Evolutionary conservation across 805 yeast genomes (phyloP).

Genomic region (Vanderwaltozyma polyspora): DNA sequence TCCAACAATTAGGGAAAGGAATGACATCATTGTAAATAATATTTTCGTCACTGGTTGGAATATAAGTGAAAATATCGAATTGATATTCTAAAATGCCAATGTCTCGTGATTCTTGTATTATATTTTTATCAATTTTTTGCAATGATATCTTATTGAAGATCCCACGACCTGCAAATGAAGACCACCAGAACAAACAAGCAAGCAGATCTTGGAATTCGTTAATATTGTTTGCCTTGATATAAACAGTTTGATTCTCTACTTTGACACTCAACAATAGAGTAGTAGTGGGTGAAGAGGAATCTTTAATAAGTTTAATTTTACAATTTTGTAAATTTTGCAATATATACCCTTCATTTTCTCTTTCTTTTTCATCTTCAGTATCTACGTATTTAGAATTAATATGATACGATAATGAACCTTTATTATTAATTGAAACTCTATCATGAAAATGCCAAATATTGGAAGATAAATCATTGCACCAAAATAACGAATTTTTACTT

Average conservation of each 20-base stretch:
- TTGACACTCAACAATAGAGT: not conserved
- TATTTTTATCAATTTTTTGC: not conserved
- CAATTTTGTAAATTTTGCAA: constrained; percentile 12
- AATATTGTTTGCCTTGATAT: constrained; percentile 5
- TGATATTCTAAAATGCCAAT: too few species aligned
- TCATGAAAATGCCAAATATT: not conserved
- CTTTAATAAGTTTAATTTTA: constrained; percentile 9
- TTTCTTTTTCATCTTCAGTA: not conserved
- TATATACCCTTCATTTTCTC: not conserved
- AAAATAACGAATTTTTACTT: not conserved
- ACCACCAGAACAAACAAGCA: constrained; percentile 45
- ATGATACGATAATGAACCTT: not conserved
- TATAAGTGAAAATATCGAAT: too few species aligned
- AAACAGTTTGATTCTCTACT: not conserved
- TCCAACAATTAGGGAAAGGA: not conserved
- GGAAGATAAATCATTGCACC: not conserved
- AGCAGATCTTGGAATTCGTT: constrained; percentile 32
- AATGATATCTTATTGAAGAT: constrained; percentile 37
- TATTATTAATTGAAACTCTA: too few species aligned
- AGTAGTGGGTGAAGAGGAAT: not conserved
- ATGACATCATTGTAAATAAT: constrained; percentile 15
- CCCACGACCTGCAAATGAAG: constrained; percentile 40
- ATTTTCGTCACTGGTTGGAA: constrained; percentile 6
- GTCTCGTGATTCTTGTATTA: not conserved
- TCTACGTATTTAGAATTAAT: not conserved